Evolutionary conservation across 345 rosid species (phyloP).

Genomic region (Leavenworthia alabamica): DNA sequence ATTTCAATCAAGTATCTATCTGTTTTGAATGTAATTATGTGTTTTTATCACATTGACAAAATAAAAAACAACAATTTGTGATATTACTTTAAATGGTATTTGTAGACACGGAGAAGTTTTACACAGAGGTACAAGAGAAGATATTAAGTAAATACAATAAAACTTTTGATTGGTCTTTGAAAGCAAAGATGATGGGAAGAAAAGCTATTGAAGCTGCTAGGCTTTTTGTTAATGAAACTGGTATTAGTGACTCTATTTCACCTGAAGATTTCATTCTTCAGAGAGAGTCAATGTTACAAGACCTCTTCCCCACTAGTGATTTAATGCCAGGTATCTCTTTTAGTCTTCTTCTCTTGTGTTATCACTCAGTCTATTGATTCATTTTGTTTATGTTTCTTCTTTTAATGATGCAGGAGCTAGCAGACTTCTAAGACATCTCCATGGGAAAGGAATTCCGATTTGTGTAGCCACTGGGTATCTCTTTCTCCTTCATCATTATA

Average conservation of each 20-base stretch:
- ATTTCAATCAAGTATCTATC: neutral
- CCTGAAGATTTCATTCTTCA: slow-evolving; percentile 72
- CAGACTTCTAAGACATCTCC: slow-evolving; percentile 64
- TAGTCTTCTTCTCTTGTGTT: no score
- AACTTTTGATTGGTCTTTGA: slow-evolving; percentile 86
- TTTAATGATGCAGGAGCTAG: slow-evolving; percentile 56
- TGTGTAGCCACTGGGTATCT: slow-evolving; percentile 76
- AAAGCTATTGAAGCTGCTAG: slow-evolving; percentile 80
- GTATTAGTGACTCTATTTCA: slow-evolving; percentile 73
- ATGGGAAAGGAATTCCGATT: slow-evolving; percentile 74
- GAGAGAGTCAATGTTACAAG: slow-evolving; percentile 72
- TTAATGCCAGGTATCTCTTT: slow-evolving; percentile 98
- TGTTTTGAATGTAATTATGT: neutral
- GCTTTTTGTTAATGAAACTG: slow-evolving; percentile 74
- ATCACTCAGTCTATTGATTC: neutral
- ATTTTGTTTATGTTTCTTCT: neutral
- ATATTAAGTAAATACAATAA: slow-evolving; percentile 81
- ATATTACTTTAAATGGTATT: no score
- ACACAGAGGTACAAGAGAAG: slow-evolving; percentile 77
- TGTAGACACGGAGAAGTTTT: slow-evolving; percentile 89
- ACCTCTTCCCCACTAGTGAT: slow-evolving; percentile 70
- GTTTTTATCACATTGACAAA: neutral
- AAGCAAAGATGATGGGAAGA: slow-evolving; percentile 95
- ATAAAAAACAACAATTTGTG: neutral
- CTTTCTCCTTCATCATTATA: neutral